Conservation (phyloP, 441 rosid species). For the Pelargonium citronellum region DNA sequence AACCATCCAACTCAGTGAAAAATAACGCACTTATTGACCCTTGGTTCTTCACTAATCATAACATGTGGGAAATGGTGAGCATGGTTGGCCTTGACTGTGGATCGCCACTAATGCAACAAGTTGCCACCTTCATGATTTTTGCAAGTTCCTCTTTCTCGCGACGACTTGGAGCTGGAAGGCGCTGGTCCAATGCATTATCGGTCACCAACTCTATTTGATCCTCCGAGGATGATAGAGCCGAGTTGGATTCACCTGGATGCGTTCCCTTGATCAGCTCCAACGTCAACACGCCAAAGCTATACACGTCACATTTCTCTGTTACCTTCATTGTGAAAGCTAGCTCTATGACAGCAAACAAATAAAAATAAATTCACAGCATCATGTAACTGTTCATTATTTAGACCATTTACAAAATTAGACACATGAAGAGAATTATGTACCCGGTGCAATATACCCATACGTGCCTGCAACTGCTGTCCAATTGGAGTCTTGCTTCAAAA, state of each 20-base stretch:
- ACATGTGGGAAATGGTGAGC: conserved; percentile 18
- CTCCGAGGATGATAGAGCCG: neutral
- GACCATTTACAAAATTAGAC: neutral
- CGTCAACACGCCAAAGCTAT: conserved; percentile 23
- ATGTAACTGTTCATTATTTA: too few species aligned
- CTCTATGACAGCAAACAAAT: conserved; percentile 15
- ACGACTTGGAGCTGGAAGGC: conserved; percentile 21
- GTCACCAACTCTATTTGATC: neutral
- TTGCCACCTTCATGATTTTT: conserved; percentile 14
- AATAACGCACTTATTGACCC: too few species aligned
- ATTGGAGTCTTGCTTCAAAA: conserved; percentile 3
- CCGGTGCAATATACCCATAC: too few species aligned
- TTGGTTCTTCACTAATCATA: too few species aligned
- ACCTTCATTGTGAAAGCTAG: conserved; percentile 27
- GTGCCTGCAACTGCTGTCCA: too few species aligned
- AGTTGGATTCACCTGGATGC: conserved; percentile 27
- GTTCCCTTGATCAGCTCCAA: conserved; percentile 31
- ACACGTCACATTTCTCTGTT: conserved; percentile 19
- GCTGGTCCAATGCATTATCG: conserved; percentile 22
- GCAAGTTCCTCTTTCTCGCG: conserved; percentile 13
- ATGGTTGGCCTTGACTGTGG: conserved; percentile 26
- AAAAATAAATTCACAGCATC: too few species aligned
- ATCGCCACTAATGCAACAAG: conserved; percentile 17
- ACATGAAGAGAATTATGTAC: too few species aligned
- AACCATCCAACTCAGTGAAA: too few species aligned